These are phyloP conservation scores for Aegle marmelos DNA, from an alignment of 345 rosid species.

Conservation along the genomic window DNA sequence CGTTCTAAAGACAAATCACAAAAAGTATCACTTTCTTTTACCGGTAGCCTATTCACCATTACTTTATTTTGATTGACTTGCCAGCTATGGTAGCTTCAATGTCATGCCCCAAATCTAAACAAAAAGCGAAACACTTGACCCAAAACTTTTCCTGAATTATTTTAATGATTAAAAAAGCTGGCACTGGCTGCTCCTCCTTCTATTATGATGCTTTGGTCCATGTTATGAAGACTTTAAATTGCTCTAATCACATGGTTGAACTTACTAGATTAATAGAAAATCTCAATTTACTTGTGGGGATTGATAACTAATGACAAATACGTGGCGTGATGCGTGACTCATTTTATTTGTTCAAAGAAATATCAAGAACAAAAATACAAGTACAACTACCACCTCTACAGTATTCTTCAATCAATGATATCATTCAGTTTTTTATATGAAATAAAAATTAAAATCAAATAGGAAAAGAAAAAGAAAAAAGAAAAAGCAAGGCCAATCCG, in stretches of 20 bases:
- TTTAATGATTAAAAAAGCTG: background rate
- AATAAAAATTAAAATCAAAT: background rate
- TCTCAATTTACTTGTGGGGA: background rate
- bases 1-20: conserved; percentile 2
- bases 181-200: background rate
- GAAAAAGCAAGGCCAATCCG: background rate
- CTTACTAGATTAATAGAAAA: background rate
- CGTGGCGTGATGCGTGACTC: background rate
- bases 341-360: background rate
- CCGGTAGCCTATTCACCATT: background rate
- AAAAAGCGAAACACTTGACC: background rate
- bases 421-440: background rate
- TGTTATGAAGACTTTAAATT: background rate
- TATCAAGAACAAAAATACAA: background rate
- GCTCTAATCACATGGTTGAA: background rate
- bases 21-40: background rate
- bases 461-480: background rate
- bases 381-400: background rate
- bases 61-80: background rate
- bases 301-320: background rate
- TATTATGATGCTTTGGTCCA: background rate
- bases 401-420: background rate
- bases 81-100: background rate
- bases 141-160: background rate
- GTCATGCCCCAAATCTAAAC: background rate